Evolutionary conservation across 1,284 basidiomycete species (phyloP).

Genomic region (Rhodotorula sp.): DNA sequence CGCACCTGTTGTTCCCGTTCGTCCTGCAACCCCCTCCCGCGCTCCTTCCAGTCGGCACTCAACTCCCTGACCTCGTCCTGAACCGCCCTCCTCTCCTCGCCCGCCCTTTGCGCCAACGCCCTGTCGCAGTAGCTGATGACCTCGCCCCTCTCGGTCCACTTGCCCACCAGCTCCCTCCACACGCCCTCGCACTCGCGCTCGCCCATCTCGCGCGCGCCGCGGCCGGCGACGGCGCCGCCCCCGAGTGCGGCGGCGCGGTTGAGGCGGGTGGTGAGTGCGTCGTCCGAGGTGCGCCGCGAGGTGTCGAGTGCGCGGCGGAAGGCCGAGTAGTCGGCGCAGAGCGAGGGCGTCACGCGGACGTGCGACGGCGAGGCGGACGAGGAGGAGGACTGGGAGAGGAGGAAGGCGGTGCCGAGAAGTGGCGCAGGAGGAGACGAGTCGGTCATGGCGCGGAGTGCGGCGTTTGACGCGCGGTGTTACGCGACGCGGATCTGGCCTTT

Average conservation of each 20-base stretch:
- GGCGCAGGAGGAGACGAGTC: neutral
- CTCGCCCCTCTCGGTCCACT: slow-evolving; percentile 30
- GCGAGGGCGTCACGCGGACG: slow-evolving; percentile 28
- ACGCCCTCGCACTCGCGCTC: slow-evolving; percentile 32
- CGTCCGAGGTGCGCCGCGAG: slow-evolving; percentile 33
- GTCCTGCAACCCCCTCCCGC: slow-evolving; percentile 19
- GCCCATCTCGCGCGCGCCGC: slow-evolving; percentile 4
- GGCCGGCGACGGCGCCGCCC: neutral
- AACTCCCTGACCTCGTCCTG: slow-evolving; percentile 7
- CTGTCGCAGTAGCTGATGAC: slow-evolving; percentile 32
- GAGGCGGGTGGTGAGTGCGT: slow-evolving; percentile 31
- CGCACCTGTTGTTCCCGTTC: slow-evolving; percentile 33
- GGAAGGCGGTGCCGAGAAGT: slow-evolving; percentile 35
- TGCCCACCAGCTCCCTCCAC: slow-evolving; percentile 25
- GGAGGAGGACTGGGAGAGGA: slow-evolving; percentile 26
- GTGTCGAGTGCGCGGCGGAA: slow-evolving; percentile 26
- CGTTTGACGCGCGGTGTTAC: too few species aligned
- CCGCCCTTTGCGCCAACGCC: neutral
- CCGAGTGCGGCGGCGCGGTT: slow-evolving; percentile 31
- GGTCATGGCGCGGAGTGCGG: neutral
- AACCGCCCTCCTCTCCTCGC: neutral
- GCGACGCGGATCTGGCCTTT: too few species aligned
- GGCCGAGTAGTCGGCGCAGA: slow-evolving; percentile 22
- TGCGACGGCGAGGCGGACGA: neutral
- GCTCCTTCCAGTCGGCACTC: slow-evolving; percentile 16